Conservation (phyloP, 2,329 filamentous ascomycete genomes). For the Microsporum audouinii region DNA sequence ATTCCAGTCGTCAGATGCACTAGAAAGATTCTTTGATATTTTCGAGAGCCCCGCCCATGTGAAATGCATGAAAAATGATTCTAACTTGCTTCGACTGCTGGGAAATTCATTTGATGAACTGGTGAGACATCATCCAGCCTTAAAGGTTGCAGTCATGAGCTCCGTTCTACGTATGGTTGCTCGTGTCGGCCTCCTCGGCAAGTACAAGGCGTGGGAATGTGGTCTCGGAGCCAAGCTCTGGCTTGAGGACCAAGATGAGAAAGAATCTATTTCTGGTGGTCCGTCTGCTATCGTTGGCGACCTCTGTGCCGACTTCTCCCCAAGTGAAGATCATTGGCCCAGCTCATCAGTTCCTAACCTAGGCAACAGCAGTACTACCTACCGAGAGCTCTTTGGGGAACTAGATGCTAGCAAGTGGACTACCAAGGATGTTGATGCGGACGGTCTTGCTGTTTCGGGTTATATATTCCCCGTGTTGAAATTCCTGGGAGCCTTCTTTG, state of each 20-base stretch:
- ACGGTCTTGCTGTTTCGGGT: constrained; percentile 47
- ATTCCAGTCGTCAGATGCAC: constrained; percentile 68
- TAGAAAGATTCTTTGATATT: constrained; percentile 87
- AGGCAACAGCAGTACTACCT: constrained; percentile 12
- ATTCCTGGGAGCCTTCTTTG: constrained; percentile 68
- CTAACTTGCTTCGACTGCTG: constrained; percentile 59
- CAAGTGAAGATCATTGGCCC: constrained; percentile 17
- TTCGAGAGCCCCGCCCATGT: constrained; percentile 89
- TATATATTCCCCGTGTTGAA: constrained; percentile 66
- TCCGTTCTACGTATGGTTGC: constrained; percentile 84
- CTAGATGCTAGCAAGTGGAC: constrained; percentile 22
- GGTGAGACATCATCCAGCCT: constrained; percentile 76
- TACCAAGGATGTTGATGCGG: constrained; percentile 40
- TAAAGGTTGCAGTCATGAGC: constrained; percentile 69
- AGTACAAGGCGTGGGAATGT: constrained; percentile 53
- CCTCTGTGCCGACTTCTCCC: constrained; percentile 23
- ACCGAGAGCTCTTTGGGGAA: constrained; percentile 17
- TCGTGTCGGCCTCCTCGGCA: constrained; percentile 63
- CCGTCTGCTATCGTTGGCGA: constrained; percentile 27
- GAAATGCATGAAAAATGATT: constrained; percentile 66
- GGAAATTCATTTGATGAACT: constrained; percentile 88
- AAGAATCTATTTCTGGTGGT: constrained; percentile 49
- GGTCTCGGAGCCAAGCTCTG: constrained; percentile 73
- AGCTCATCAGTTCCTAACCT: constrained; percentile 21
- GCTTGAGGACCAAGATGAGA: constrained; percentile 47